Evolutionary conservation across 2,329 filamentous ascomycete genomes (phyloP), one percentile per base, ranked within the genome.

Genomic region (Aspergillus niger): DNA sequence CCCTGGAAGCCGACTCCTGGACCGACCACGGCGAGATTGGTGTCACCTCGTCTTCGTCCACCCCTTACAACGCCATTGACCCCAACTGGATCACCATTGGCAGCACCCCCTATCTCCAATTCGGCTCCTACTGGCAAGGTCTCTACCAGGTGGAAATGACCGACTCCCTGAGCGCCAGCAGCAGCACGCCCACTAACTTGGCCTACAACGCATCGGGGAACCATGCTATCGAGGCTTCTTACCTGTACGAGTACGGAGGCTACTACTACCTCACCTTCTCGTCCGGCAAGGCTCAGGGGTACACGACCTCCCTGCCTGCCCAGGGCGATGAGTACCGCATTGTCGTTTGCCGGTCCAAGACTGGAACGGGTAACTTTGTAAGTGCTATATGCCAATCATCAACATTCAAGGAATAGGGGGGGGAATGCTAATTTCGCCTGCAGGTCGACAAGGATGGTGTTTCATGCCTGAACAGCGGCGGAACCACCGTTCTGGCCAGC

Each of bases 41-140:
- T 4, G 60, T 77, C 49, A 75, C 43, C 80, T 82, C 50, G 65
- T 73, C 28, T 55, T 69, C 5, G 68, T 53, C 71, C 51, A 79
- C 77, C 55, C 59, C 72, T 8, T 88, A 85, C 75, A 88, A 87
- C 66, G 82, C 83, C 55, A 87, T 91, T 67, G 89, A 88, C 68
- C 75, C 80, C 8, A 85, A 84, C 66, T 76, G 87, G 39, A 73
- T 86, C 63, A 68, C 74, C 28, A 78, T 76, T 10, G 75, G 73
- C 56, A 69, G 64, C 43, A 69, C 65, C 8, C 81, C 81, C 65
- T 80, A 81, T 60, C 74, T 88, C 65, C 85, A 81, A 62, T 91
- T 89, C 62, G 89, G 89, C 51, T 88, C 85, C n/a, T 91, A 89
- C 81, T 91, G 88, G 87, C 73, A 78, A 8, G 83, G 87, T 68